phyloP scores from a whole-genome alignment of 345 rosid species.

The Rhizophora mangle region DNA sequence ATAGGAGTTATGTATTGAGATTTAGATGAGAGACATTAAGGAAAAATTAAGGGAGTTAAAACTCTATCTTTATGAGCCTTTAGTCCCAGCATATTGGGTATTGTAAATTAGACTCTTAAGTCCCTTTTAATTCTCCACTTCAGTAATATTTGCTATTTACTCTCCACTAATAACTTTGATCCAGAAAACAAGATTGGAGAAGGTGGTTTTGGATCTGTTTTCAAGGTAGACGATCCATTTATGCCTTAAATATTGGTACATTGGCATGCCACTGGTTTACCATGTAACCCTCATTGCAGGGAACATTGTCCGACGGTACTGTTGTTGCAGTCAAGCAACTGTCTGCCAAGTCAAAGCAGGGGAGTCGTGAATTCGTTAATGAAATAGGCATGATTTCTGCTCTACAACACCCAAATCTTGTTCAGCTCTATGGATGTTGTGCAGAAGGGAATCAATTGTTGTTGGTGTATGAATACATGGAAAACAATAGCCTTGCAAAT shows the following conservation, averaged over 20 bases:
- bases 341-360: slow-evolving; percentile 19
- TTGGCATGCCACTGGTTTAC: neutral
- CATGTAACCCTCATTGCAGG: slow-evolving; percentile 1
- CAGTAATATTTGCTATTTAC: no score
- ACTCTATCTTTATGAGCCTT: no score
- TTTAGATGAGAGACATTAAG: no score
- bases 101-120: no score
- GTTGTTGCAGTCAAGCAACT: slow-evolving; percentile 18
- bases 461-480: slow-evolving; percentile 36
- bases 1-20: no score
- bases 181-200: slow-evolving; percentile 19
- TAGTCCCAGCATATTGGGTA: no score
- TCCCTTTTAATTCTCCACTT: no score
- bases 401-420: slow-evolving; percentile 37
- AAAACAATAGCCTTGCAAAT: slow-evolving; percentile 30
- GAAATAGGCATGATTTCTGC: slow-evolving; percentile 38
- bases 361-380: slow-evolving; percentile 23
- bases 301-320: slow-evolving; percentile 15
- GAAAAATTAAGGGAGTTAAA: no score
- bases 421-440: slow-evolving; percentile 32
- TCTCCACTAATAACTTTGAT: slow-evolving; percentile 16
- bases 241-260: neutral
- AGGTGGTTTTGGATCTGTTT: slow-evolving; percentile 24
- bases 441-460: slow-evolving; percentile 27
- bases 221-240: slow-evolving; percentile 2